Conservation (phyloP, 2,329 filamentous ascomycete genomes). For the Ampelomyces quisqualis region DNA sequence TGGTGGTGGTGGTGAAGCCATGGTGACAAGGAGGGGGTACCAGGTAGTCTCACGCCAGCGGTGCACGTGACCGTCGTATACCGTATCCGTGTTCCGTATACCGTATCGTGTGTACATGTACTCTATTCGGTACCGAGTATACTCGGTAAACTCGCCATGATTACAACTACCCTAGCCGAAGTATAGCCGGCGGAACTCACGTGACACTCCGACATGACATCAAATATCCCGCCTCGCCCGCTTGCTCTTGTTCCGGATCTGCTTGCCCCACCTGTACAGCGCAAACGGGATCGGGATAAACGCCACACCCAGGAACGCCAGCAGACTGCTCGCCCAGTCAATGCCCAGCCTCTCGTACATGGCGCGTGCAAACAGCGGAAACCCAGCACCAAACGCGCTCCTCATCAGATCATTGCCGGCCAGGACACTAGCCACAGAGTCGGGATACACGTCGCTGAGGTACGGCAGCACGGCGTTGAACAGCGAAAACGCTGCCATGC, state of each 20-base stretch:
- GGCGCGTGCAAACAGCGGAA: constrained; percentile 42
- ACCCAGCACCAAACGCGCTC: constrained; percentile 45
- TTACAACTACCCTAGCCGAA: no score
- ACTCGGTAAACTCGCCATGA: no score
- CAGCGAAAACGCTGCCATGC: constrained; percentile 43
- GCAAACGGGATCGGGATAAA: constrained; percentile 52
- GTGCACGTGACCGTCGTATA: no score
- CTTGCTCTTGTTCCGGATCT: constrained; percentile 46
- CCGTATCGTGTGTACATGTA: no score
- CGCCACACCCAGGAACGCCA: constrained; percentile 46
- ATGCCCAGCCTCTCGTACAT: constrained; percentile 41
- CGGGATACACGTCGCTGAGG: constrained; percentile 46
- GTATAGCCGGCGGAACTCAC: background rate
- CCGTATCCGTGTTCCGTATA: no score
- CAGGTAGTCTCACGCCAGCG: no score
- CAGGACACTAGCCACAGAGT: constrained; percentile 47
- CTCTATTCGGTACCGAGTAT: no score
- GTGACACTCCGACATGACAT: background rate
- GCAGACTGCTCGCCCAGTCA: constrained; percentile 45
- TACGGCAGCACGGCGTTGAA: constrained; percentile 53
- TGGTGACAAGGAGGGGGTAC: no score
- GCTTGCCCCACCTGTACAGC: constrained; percentile 46
- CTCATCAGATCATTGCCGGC: constrained; percentile 50
- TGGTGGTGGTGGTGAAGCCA: no score
- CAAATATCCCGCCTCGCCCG: constrained; percentile 47